Evolutionary conservation across 768 basidiomycete species (phyloP).

Genomic region (Suillus weaverae): DNA sequence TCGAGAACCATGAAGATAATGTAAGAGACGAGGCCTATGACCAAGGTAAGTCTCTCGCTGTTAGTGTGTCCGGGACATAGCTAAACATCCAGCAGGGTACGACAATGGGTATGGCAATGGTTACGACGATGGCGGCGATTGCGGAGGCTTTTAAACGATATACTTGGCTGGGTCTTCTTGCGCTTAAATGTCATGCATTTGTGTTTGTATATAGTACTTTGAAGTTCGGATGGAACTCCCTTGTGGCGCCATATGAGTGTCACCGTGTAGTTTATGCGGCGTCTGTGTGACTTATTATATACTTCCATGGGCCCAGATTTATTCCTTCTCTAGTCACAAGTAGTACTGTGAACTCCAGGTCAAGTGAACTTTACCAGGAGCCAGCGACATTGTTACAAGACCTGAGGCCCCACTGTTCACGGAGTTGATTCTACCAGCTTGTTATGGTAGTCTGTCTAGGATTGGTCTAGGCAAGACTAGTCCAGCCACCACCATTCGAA

Average conservation of each 20-base stretch:
- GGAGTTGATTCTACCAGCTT: too few relatives aligned
- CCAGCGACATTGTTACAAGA: too few relatives aligned
- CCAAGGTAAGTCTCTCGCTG: conserved; percentile 26
- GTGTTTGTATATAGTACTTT: neutral
- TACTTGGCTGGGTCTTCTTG: neutral
- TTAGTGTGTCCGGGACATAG: neutral
- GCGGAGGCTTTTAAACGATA: conserved; percentile 14
- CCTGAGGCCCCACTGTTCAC: too few relatives aligned
- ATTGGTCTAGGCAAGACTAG: too few relatives aligned
- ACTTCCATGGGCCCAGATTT: neutral
- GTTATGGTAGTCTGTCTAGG: too few relatives aligned
- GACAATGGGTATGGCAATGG: conserved; percentile 23
- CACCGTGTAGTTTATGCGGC: neutral
- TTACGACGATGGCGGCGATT: conserved; percentile 1
- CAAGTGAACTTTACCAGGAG: too few relatives aligned
- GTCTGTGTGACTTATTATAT: neutral
- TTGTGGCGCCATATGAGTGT: neutral
- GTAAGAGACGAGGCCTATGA: conserved; percentile 35
- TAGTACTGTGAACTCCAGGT: too few relatives aligned
- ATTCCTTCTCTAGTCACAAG: neutral
- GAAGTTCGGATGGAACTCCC: neutral
- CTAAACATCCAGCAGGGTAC: conserved; percentile 27
- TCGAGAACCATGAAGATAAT: conserved; percentile 43
- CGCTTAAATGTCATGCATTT: neutral
- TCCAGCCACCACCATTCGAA: neutral